A percentile compares a stretch with the other conserved stretches of the same genome.
These are phyloP conservation scores for Trapa bicornis DNA, from an alignment of 345 rosid species.

Conservation along the genomic window DNA sequence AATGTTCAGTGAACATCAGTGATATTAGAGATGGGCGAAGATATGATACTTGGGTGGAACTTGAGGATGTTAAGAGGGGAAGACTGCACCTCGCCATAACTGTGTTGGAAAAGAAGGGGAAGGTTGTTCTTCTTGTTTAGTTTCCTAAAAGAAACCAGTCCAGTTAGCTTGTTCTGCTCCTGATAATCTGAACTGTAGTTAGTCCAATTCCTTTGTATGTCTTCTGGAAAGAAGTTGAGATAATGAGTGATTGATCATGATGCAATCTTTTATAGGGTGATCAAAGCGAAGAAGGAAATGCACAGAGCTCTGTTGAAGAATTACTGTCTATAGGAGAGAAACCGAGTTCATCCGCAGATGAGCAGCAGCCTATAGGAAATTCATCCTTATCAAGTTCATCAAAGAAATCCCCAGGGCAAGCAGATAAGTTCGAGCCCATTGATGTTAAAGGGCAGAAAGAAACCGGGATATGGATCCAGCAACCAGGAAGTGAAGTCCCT, in stretches of 20 bases:
- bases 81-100: constrained; percentile 82
- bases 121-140: constrained; percentile 3
- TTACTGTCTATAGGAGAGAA: constrained; percentile 19
- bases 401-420: constrained; percentile 34
- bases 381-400: constrained; percentile 37
- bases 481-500: constrained; percentile 67
- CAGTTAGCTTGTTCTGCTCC: background rate
- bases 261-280: background rate
- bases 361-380: constrained; percentile 18
- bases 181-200: background rate
- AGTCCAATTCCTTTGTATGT: background rate
- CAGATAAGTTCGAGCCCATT: constrained; percentile 65
- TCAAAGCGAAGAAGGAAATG: constrained; percentile 18
- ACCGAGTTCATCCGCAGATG: constrained; percentile 22
- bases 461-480: constrained; percentile 81
- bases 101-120: constrained; percentile 33
- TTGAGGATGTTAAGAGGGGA: constrained; percentile 70
- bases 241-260: background rate
- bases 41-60: constrained; percentile 73
- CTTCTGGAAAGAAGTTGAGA: background rate
- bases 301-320: constrained; percentile 24
- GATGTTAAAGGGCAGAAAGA: constrained; percentile 61
- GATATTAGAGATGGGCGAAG: constrained; percentile 61
- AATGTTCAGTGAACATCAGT: constrained; percentile 44
- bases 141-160: background rate